Conservation (phyloP, 148 eudicot species). For the Polygonum maritimum region DNA sequence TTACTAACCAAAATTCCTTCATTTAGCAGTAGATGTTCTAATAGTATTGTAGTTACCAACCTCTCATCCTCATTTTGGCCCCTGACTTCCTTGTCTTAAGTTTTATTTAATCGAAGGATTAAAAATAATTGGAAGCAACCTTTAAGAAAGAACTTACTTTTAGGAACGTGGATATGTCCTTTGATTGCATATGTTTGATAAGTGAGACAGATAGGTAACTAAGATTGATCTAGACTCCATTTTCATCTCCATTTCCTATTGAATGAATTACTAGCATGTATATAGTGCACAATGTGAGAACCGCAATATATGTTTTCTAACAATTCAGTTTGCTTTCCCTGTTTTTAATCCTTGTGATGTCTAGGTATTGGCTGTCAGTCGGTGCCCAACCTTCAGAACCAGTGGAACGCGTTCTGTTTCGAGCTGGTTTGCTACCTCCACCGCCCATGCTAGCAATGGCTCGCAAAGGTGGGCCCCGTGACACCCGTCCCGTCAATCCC, state of each 20-base stretch:
- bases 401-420: constrained; percentile 62
- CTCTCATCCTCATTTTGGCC: neutral
- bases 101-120: too few relatives aligned
- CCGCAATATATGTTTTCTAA: neutral
- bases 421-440: constrained; percentile 86
- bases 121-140: too few relatives aligned
- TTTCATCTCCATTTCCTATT: neutral
- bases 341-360: neutral
- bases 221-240: neutral
- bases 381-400: constrained; percentile 98
- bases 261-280: neutral
- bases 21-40: neutral
- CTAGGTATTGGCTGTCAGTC: constrained; percentile 84
- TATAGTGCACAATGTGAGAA: neutral
- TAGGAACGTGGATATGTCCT: neutral
- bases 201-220: neutral
- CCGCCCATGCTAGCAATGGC: constrained; percentile 92
- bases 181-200: neutral
- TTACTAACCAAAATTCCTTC: neutral
- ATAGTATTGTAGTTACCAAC: neutral
- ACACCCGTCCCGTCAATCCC: constrained; percentile 63
- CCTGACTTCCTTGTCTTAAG: too few relatives aligned
- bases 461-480: constrained; percentile 80
- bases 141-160: too few relatives aligned
- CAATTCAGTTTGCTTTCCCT: neutral